These are phyloP conservation scores for Hortaea werneckii DNA, from an alignment of 2,329 filamentous ascomycete species.

Conservation along the genomic window DNA sequence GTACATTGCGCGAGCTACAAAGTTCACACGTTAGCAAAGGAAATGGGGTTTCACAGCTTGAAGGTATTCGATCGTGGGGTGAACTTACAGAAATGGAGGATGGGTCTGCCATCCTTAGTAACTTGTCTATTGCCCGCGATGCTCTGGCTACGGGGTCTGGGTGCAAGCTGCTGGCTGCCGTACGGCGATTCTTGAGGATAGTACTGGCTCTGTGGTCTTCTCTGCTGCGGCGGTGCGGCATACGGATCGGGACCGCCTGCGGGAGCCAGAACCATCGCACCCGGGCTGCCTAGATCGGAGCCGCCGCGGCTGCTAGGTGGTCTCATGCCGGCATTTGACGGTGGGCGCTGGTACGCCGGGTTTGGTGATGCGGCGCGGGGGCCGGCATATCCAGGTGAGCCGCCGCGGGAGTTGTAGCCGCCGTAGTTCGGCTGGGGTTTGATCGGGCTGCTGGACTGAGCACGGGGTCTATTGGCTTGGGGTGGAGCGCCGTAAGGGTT, in stretches of 20 bases:
- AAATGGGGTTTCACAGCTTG: background rate
- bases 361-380: constrained; percentile 30
- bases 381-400: constrained; percentile 30
- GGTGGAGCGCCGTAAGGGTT: constrained; percentile 47
- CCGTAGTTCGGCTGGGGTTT: constrained; percentile 28
- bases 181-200: constrained; percentile 27
- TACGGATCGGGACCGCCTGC: constrained; percentile 29
- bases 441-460: constrained; percentile 32
- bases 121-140: constrained; percentile 61
- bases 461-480: constrained; percentile 20
- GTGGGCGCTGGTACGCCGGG: constrained; percentile 28
- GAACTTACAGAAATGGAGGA: constrained; percentile 73
- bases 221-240: constrained; percentile 25
- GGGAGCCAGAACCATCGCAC: constrained; percentile 34
- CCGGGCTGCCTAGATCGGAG: constrained; percentile 4
- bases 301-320: constrained; percentile 32
- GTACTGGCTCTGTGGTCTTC: constrained; percentile 35
- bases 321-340: constrained; percentile 21
- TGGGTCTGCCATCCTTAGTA: constrained; percentile 77
- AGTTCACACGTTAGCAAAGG: constrained; percentile 5
- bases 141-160: constrained; percentile 63
- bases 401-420: constrained; percentile 27
- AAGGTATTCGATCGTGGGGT: background rate
- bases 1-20: constrained; percentile 79
- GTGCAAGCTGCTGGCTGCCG: constrained; percentile 26